Evolutionary conservation across 257 asterid genomes (phyloP), one percentile per base, ranked within the genome.

Genomic region (Capsicum rhomboideum): DNA sequence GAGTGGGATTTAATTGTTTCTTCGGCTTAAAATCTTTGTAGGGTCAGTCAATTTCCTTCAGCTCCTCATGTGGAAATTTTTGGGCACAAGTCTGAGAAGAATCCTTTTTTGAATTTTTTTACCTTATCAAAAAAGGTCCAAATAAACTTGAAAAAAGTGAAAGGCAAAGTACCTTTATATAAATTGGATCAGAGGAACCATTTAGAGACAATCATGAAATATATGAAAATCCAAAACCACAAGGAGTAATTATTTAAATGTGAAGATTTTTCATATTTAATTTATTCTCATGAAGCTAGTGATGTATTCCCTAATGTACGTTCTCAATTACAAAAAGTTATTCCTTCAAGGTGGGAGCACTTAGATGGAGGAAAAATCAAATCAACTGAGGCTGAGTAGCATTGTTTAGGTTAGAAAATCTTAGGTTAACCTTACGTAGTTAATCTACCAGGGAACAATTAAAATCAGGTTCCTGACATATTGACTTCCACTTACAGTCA

Each of bases 1-100:
- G 14, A 20, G 82, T 75, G 77, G 28, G 88, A 83, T 44, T 37
- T 12, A 54, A 23, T 81, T 88, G 23, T 26, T 82, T 85, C 87
- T 86, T 86, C 75, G 37, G 87, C 81, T 84, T 83, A 88, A 83
- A 87, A 86, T 82, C 85, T 50, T 85, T 85, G 85, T 83, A 85
- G 87, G 83, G 80, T 86, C 81, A 6, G 77, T 0, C 42, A 46
- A 49, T 46, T 80, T 64, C 85, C 31, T 37, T 64, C 23, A 89
- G 78, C 85, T 83, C 87, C 90, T 89, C 69, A 80, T 86, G 96
- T 91, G 93, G 95, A 82, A 87, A 87, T 80, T 31, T 26, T 66
- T 89, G 91, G 94, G 91, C 93, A 8, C 69, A 84, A 66, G 42
- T 10, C 95, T 88, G 92, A 92, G 97, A 86, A 88, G 88, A 34